Evolutionary conservation across 768 basidiomycete genomes (phyloP).

Genomic region (Melanogaster broomeanus): DNA sequence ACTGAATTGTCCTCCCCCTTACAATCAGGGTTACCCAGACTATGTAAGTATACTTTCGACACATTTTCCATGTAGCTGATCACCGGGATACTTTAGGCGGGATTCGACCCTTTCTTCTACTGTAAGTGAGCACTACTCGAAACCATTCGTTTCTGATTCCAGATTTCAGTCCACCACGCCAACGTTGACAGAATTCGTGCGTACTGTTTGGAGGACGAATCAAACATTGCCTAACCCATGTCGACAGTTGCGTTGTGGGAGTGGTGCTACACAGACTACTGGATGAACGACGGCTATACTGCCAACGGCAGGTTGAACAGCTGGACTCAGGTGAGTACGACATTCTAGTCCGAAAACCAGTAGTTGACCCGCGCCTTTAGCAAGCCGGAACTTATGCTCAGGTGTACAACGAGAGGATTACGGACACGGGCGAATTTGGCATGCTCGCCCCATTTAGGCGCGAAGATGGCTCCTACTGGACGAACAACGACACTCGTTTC

Average conservation of each 20-base stretch:
- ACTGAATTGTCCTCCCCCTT: background rate
- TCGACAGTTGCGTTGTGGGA: slow-evolving; percentile 29
- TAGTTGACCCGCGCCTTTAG: slow-evolving; percentile 3
- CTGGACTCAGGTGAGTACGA: slow-evolving; percentile 25
- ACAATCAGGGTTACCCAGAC: slow-evolving; percentile 16
- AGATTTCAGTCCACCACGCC: slow-evolving; percentile 22
- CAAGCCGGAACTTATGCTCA: slow-evolving; percentile 19
- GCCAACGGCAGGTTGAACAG: slow-evolving; percentile 7
- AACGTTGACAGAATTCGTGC: slow-evolving; percentile 25
- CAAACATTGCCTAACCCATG: background rate
- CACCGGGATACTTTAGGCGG: slow-evolving; percentile 13
- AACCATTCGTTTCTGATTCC: background rate
- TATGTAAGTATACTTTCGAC: slow-evolving; percentile 17
- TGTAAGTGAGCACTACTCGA: slow-evolving; percentile 8
- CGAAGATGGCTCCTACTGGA: slow-evolving; percentile 26
- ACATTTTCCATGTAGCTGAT: background rate
- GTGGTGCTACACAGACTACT: slow-evolving; percentile 29
- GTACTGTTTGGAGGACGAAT: background rate
- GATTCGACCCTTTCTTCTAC: slow-evolving; percentile 28
- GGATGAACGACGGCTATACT: slow-evolving; percentile 28
- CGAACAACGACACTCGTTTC: slow-evolving; percentile 23
- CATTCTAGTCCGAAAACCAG: background rate
- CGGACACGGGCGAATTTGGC: slow-evolving; percentile 15
- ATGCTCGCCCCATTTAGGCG: slow-evolving; percentile 25
- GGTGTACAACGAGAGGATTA: slow-evolving; percentile 22